Conservation (phyloP, 2,329 filamentous ascomycete genomes). For the Zymoseptoria tritici region DNA sequence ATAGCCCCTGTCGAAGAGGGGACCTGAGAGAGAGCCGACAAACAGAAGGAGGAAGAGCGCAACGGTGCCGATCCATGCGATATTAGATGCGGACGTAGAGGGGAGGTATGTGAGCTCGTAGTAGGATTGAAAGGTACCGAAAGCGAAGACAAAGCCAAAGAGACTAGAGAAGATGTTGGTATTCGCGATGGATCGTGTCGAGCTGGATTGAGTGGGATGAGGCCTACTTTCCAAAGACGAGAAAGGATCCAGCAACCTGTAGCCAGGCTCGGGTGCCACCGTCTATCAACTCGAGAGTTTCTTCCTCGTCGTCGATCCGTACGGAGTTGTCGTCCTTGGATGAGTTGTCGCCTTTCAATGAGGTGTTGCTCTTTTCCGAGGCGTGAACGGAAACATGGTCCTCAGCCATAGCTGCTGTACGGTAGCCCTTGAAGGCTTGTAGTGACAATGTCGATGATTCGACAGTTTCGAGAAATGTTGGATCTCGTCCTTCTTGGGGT, state of each 20-base stretch:
- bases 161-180: conserved; percentile 22
- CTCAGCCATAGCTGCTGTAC: not conserved
- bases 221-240: conserved; percentile 30
- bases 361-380: not conserved
- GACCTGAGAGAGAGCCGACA: conserved; percentile 43
- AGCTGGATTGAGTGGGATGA: not conserved
- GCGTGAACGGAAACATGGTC: not conserved
- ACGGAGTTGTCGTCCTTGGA: not conserved
- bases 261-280: conserved; percentile 41
- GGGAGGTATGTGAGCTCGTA: conserved; percentile 34
- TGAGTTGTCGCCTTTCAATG: not conserved
- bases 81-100: conserved; percentile 13
- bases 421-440: not conserved
- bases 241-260: conserved; percentile 41
- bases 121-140: conserved; percentile 42
- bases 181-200: not conserved
- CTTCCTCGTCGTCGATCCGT: not conserved
- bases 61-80: conserved; percentile 46
- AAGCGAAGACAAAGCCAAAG: conserved; percentile 38
- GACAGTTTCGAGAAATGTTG: not conserved
- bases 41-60: conserved; percentile 45
- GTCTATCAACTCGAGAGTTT: conserved; percentile 20
- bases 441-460: not conserved
- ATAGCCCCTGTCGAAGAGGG: conserved; percentile 44
- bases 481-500: not conserved